Evolutionary conservation across 106 monocot genomes (phyloP).

Genomic region (Dioscorea alata): DNA sequence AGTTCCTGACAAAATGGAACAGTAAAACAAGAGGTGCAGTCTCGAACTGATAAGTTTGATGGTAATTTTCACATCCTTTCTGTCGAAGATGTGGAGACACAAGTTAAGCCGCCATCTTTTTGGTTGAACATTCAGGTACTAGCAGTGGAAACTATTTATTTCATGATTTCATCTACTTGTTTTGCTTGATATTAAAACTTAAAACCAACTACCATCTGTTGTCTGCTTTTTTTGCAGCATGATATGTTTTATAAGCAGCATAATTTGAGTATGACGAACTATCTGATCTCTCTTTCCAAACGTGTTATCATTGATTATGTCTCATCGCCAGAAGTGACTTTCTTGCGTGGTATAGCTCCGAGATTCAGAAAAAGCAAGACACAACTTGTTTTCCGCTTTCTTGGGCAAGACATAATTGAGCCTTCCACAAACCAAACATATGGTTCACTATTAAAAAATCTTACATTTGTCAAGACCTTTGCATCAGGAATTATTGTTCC

Average conservation of each 20-base stretch:
- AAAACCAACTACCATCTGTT: not conserved
- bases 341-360: constrained; percentile 36
- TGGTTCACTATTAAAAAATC: constrained; percentile 57
- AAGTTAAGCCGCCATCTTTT: constrained; percentile 30
- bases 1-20: not conserved
- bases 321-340: constrained; percentile 77
- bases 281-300: constrained; percentile 35
- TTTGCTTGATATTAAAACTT: not conserved
- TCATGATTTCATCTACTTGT: too few relatives aligned
- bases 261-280: constrained; percentile 79
- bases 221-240: constrained; percentile 39
- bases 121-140: constrained; percentile 82
- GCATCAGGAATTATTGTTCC: constrained; percentile 82
- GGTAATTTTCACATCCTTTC: constrained; percentile 21
- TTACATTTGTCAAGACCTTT: constrained; percentile 70
- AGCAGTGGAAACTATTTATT: not conserved
- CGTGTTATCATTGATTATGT: constrained; percentile 41
- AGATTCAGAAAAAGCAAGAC: constrained; percentile 38
- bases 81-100: constrained; percentile 33
- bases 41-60: constrained; percentile 44
- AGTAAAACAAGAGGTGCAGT: constrained; percentile 39
- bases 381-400: constrained; percentile 70
- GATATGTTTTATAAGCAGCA: constrained; percentile 75
- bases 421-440: constrained; percentile 71
- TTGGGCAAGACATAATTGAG: constrained; percentile 32